These are phyloP conservation scores for Keithomyces neogunnii DNA, from an alignment of 2,329 filamentous ascomycete genomes.

Conservation along the genomic window DNA sequence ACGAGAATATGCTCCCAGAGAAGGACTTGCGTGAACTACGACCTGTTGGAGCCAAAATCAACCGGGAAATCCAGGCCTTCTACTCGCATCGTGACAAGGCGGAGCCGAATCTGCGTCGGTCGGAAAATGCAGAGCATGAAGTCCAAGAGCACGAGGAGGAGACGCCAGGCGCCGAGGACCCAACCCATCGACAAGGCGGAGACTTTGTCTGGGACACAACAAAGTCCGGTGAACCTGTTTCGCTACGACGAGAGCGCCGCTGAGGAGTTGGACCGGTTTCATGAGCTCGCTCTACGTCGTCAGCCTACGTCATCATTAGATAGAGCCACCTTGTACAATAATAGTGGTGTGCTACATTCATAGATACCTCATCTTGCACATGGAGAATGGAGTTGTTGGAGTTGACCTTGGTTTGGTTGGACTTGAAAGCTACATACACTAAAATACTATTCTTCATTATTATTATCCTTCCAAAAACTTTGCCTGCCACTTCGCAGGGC, in stretches of 20 bases:
- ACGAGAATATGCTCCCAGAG: constrained; percentile 29
- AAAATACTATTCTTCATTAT: constrained; percentile 8
- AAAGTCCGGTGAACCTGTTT: constrained; percentile 6
- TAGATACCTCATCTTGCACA: background rate
- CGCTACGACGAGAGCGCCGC: background rate
- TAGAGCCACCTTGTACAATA: background rate
- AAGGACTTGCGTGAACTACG: constrained; percentile 24
- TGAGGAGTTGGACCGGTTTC: background rate
- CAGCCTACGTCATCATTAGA: too few relatives aligned
- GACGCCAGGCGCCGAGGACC: constrained; percentile 7
- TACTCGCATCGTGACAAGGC: constrained; percentile 23
- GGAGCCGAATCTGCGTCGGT: constrained; percentile 22
- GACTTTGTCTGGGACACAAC: constrained; percentile 26
- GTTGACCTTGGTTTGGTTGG: constrained; percentile 2
- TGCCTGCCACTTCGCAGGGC: background rate
- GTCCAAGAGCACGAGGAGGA: constrained; percentile 11
- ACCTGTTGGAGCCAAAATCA: constrained; percentile 24
- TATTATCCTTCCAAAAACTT: constrained; percentile 8
- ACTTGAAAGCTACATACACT: constrained; percentile 8
- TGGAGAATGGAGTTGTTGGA: background rate
- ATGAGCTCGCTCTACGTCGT: too few relatives aligned
- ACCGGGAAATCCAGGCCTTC: constrained; percentile 27
- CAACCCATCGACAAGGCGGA: constrained; percentile 9
- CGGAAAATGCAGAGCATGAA: background rate
- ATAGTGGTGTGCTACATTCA: background rate